Conservation (phyloP, 2,329 filamentous ascomycete genomes). For the Basipetospora chlamydospora region DNA sequence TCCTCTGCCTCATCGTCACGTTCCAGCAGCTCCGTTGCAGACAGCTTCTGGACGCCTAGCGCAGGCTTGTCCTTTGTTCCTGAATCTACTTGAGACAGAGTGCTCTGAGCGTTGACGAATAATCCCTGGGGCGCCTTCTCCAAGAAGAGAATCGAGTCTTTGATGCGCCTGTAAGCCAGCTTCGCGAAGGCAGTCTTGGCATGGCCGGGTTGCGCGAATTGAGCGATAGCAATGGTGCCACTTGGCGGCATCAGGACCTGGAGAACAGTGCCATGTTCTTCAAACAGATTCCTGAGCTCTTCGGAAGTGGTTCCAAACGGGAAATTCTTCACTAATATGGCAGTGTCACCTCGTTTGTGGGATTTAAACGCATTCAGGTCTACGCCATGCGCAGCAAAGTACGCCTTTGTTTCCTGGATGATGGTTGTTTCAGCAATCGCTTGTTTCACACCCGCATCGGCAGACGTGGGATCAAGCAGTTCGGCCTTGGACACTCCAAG, state of each 20-base stretch:
- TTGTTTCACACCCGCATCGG: slow-evolving; percentile 90
- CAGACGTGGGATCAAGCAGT: slow-evolving; percentile 84
- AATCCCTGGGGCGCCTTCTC: slow-evolving; percentile 84
- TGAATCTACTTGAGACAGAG: slow-evolving; percentile 13
- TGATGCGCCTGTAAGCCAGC: slow-evolving; percentile 79
- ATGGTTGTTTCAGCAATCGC: slow-evolving; percentile 91
- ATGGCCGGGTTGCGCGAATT: slow-evolving; percentile 66
- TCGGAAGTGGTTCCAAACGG: slow-evolving; percentile 67
- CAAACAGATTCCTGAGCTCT: slow-evolving; percentile 68
- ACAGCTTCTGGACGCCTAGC: slow-evolving; percentile 43
- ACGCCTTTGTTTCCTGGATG: slow-evolving; percentile 91
- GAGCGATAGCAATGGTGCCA: slow-evolving; percentile 85
- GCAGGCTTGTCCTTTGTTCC: slow-evolving; percentile 20
- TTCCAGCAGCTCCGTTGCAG: slow-evolving; percentile 54
- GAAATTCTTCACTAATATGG: slow-evolving; percentile 91
- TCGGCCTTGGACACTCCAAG: slow-evolving; percentile 85
- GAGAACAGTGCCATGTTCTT: slow-evolving; percentile 69
- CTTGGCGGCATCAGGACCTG: slow-evolving; percentile 83
- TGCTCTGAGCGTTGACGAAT: slow-evolving; percentile 31
- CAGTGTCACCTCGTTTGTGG: slow-evolving; percentile 67
- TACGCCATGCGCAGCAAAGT: slow-evolving; percentile 76
- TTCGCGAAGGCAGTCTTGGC: slow-evolving; percentile 72
- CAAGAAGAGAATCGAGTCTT: slow-evolving; percentile 80
- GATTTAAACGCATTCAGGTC: slow-evolving; percentile 86
- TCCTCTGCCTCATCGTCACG: slow-evolving; percentile 35